Conservation (phyloP, 2,329 filamentous ascomycete genomes). For the Aotearoamyces nothofagi region DNA sequence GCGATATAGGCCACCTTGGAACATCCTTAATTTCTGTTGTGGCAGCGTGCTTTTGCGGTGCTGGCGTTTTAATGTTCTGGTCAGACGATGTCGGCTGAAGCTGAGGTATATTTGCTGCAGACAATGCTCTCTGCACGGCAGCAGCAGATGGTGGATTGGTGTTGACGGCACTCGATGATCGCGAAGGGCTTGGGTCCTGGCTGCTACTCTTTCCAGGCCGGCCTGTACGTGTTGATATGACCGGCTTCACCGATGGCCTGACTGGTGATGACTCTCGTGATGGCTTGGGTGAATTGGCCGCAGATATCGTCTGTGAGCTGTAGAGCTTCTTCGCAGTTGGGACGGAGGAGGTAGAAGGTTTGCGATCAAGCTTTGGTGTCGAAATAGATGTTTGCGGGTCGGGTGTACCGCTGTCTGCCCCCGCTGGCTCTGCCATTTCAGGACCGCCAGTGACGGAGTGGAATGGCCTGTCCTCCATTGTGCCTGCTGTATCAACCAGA, state of each 20-base stretch:
- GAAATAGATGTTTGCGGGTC: conserved; percentile 4
- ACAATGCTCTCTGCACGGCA: conserved; percentile 50
- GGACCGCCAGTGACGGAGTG: conserved; percentile 1
- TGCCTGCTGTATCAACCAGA: neutral
- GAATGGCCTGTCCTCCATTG: conserved; percentile 2
- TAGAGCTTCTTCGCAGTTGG: conserved; percentile 11
- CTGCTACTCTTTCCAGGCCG: conserved; percentile 30
- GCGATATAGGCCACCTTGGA: conserved; percentile 64
- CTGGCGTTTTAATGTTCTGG: conserved; percentile 40
- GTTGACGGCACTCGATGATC: conserved; percentile 27
- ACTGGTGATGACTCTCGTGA: conserved; percentile 32
- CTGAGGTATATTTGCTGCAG: conserved; percentile 50
- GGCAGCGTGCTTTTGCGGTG: conserved; percentile 44
- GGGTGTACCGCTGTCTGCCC: neutral
- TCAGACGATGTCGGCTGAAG: conserved; percentile 48
- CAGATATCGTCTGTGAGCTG: conserved; percentile 18
- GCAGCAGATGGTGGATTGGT: conserved; percentile 45
- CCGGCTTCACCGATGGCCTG: conserved; percentile 14
- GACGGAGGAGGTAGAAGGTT: conserved; percentile 11
- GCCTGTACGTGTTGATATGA: conserved; percentile 9
- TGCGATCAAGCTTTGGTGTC: conserved; percentile 6
- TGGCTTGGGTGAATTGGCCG: conserved; percentile 27
- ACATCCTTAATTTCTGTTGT: conserved; percentile 36
- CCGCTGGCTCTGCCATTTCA: conserved; percentile 1
- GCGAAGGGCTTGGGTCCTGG: conserved; percentile 47